A percentile compares a stretch with the other conserved stretches of the same genome.
phyloP scores from a whole-genome alignment of 768 basidiomycete species.

The Rhodotorula toruloides region DNA sequence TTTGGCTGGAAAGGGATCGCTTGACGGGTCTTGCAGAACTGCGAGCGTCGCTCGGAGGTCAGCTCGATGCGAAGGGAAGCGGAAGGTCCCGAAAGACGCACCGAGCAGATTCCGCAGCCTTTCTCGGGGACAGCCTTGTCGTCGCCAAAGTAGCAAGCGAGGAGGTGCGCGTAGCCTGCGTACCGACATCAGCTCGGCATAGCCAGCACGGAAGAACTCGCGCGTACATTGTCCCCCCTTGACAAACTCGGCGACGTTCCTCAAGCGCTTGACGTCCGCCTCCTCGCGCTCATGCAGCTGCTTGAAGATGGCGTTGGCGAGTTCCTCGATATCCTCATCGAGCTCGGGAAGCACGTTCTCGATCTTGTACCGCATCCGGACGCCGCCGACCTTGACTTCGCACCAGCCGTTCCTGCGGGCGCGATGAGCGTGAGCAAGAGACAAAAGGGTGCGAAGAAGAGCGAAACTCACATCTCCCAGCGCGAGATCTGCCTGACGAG shows the following conservation, averaged over 20 bases:
- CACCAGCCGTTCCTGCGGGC: slow-evolving; percentile 41
- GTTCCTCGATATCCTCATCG: slow-evolving; percentile 45
- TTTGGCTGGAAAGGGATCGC: slow-evolving; percentile 45
- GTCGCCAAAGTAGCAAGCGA: slow-evolving; percentile 54
- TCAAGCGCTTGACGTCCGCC: slow-evolving; percentile 50
- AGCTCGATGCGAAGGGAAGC: background rate
- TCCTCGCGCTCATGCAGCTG: slow-evolving; percentile 51
- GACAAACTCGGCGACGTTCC: slow-evolving; percentile 49
- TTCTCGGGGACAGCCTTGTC: slow-evolving; percentile 49
- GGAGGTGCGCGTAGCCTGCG: slow-evolving; percentile 50
- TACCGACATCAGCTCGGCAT: too few species aligned
- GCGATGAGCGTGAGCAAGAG: too few species aligned
- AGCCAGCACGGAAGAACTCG: background rate
- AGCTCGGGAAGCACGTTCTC: slow-evolving; percentile 48
- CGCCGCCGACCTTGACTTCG: slow-evolving; percentile 48
- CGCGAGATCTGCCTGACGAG: slow-evolving; percentile 48
- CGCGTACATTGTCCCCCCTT: slow-evolving; percentile 49
- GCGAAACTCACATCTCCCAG: slow-evolving; percentile 48
- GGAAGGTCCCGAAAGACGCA: background rate
- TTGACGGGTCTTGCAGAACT: slow-evolving; percentile 49
- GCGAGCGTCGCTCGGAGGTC: background rate
- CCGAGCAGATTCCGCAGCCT: slow-evolving; percentile 51
- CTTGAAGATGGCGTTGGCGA: slow-evolving; percentile 47
- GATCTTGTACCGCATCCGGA: slow-evolving; percentile 49
- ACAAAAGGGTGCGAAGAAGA: background rate